These are phyloP conservation scores for Obba rivulosa DNA, from an alignment of 768 basidiomycete species.

Conservation along the genomic window DNA sequence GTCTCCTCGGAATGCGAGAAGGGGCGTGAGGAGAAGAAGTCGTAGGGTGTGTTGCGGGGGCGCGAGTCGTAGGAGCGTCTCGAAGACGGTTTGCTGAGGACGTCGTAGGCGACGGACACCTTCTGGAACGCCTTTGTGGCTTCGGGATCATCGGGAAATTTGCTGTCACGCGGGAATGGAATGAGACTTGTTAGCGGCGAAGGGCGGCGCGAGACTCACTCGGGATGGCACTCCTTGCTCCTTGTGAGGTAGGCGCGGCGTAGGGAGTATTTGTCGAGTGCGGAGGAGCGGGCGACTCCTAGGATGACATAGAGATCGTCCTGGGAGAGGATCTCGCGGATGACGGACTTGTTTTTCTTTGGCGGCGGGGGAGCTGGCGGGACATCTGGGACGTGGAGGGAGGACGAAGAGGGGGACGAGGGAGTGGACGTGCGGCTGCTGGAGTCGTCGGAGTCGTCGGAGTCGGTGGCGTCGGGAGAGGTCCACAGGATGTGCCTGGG, in stretches of 20 bases:
- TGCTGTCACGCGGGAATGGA: slow-evolving; percentile 40
- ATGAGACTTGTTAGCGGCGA: background rate
- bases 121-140: slow-evolving; percentile 86
- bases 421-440: slow-evolving; percentile 17
- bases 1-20: slow-evolving; percentile 71
- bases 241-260: slow-evolving; percentile 72
- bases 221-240: slow-evolving; percentile 79
- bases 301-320: slow-evolving; percentile 73
- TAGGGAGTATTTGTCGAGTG: slow-evolving; percentile 56
- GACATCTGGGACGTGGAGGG: slow-evolving; percentile 1
- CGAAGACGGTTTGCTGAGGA: slow-evolving; percentile 68
- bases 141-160: slow-evolving; percentile 70
- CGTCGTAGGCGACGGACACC: slow-evolving; percentile 77
- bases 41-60: slow-evolving; percentile 38
- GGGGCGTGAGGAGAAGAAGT: slow-evolving; percentile 50
- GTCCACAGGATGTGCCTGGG: slow-evolving; percentile 26
- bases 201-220: slow-evolving; percentile 47
- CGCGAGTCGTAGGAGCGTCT: slow-evolving; percentile 63
- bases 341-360: slow-evolving; percentile 26
- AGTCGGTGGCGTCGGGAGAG: slow-evolving; percentile 13
- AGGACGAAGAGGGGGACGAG: slow-evolving; percentile 13
- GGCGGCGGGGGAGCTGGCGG: slow-evolving; percentile 5
- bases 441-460: slow-evolving; percentile 10
- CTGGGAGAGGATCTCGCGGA: slow-evolving; percentile 50
- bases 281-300: slow-evolving; percentile 47